A percentile compares a stretch with the other conserved stretches of the same genome.
Conservation (phyloP, 2,329 filamentous ascomycete genomes). For the Xylaria sp. region DNA sequence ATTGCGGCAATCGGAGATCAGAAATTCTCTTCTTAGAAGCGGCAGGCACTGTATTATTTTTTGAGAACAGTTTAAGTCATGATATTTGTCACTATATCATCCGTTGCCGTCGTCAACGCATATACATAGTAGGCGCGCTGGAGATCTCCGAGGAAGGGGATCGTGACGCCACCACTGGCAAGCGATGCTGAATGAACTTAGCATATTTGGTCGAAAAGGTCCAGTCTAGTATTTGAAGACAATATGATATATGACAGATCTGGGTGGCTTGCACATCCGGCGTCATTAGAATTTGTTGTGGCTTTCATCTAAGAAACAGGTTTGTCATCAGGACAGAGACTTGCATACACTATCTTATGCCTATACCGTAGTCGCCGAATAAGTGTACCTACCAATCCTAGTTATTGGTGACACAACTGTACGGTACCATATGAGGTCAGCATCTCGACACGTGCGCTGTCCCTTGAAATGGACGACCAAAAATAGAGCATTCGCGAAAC, state of each 20-base stretch:
- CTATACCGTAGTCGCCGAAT: slow-evolving; percentile 8
- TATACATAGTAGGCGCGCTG: neutral
- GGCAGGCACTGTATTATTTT: neutral
- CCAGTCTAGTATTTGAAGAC: slow-evolving; percentile 3
- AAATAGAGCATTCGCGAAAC: slow-evolving; percentile 11
- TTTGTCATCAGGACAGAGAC: slow-evolving; percentile 20
- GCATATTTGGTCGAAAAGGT: neutral
- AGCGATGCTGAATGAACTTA: neutral
- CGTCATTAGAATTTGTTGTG: slow-evolving; percentile 27
- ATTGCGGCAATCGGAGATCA: neutral
- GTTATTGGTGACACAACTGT: neutral
- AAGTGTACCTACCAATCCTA: too few relatives aligned
- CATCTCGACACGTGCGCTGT: slow-evolving; percentile 11
- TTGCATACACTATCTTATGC: slow-evolving; percentile 22
- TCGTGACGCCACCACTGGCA: neutral
- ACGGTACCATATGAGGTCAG: neutral
- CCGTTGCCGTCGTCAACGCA: neutral
- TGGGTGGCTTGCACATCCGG: slow-evolving; percentile 37
- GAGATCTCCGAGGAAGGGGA: neutral
- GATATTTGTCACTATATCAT: neutral
- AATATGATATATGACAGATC: slow-evolving; percentile 46
- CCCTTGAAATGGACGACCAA: neutral
- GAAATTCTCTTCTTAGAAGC: neutral
- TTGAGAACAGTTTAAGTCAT: neutral
- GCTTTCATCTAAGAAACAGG: slow-evolving; percentile 24